phyloP scores from a whole-genome alignment of 805 yeast species.

The Tetrapisispora arboricola region DNA sequence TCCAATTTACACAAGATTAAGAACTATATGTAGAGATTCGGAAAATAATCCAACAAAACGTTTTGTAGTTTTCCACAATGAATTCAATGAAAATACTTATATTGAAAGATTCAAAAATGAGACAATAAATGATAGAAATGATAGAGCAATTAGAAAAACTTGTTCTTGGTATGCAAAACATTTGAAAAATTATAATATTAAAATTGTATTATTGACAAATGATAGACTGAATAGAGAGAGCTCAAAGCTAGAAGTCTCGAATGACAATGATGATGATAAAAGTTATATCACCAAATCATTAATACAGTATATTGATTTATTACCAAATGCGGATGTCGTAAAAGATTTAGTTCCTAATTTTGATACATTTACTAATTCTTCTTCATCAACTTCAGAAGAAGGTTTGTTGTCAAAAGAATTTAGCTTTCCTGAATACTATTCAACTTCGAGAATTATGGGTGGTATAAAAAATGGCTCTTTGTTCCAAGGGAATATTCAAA shows the following conservation, averaged over 20 bases:
- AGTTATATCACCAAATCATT: conserved; percentile 43
- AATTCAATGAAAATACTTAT: conserved; percentile 66
- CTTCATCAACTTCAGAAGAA: conserved; percentile 5
- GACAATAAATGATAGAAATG: conserved; percentile 80
- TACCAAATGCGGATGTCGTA: conserved; percentile 65
- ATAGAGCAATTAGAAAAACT: conserved; percentile 73
- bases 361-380: conserved; percentile 24
- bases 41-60: conserved; percentile 56
- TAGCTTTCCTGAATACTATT: conserved; percentile 65
- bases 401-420: conserved; percentile 35
- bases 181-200: conserved; percentile 36
- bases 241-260: conserved; percentile 40
- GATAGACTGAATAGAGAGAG: conserved; percentile 56
- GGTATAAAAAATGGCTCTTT: conserved; percentile 82
- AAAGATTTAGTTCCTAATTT: conserved; percentile 67
- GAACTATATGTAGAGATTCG: conserved; percentile 56
- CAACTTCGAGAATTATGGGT: conserved; percentile 76
- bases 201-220: conserved; percentile 57
- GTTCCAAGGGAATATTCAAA: conserved; percentile 72
- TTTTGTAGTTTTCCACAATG: conserved; percentile 87
- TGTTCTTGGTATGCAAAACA: conserved; percentile 67
- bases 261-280: background rate
- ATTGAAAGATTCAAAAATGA: conserved; percentile 54
- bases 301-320: conserved; percentile 55
- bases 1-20: conserved; percentile 77